Evolutionary conservation across 1,284 basidiomycete species (phyloP).

Genomic region (Cutaneotrichosporon dermatis): DNA sequence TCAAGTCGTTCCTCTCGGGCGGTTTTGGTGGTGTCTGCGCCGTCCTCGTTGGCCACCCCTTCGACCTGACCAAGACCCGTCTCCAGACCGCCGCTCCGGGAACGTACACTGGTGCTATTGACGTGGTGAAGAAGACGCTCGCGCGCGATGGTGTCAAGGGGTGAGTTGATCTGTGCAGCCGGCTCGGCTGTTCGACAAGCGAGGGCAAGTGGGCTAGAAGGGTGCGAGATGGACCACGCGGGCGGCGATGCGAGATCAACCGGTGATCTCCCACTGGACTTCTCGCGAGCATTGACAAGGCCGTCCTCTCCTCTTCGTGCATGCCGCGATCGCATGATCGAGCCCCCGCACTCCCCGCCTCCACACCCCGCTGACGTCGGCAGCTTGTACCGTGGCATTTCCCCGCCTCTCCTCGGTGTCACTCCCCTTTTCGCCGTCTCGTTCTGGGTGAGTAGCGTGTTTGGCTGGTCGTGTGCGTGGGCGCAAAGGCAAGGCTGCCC

Average conservation of each 20-base stretch:
- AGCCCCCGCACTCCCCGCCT: background rate
- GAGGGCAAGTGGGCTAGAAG: background rate
- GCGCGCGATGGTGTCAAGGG: constrained; percentile 84
- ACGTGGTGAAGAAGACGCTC: constrained; percentile 87
- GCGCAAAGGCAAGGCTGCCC: no score
- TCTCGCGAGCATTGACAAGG: no score
- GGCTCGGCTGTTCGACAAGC: background rate
- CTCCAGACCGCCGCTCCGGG: constrained; percentile 90
- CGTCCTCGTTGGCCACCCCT: constrained; percentile 75
- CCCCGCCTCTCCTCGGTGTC: constrained; percentile 91
- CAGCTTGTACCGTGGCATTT: constrained; percentile 93
- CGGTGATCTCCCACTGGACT: no score
- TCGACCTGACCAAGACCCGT: constrained; percentile 94
- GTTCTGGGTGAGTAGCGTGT: constrained; percentile 72
- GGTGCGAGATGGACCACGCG: no score
- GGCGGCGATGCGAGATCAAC: no score
- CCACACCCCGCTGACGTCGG: background rate
- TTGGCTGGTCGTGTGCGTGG: constrained; percentile 1
- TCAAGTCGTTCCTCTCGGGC: constrained; percentile 83
- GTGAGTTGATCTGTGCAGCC: constrained; percentile 52
- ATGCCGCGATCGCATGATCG: no score
- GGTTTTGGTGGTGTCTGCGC: constrained; percentile 71
- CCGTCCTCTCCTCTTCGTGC: no score
- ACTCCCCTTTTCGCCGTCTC: constrained; percentile 98
- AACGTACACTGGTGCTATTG: constrained; percentile 84